These are phyloP conservation scores for Mortierella sp. DNA, from an alignment of 371 early-diverging fungal species.

Conservation along the genomic window DNA sequence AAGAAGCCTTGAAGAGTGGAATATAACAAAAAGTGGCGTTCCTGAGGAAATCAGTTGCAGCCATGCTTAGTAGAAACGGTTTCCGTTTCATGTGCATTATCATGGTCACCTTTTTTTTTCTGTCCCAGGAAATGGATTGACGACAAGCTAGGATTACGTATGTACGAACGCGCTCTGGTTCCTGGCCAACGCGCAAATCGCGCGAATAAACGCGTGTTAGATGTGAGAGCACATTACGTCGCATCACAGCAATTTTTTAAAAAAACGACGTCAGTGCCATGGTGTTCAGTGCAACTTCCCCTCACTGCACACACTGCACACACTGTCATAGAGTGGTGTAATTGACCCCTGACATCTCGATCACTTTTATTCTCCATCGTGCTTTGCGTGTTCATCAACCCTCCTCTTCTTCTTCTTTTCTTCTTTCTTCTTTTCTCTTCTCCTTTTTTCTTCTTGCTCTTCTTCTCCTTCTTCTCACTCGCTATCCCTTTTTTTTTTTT, in stretches of 20 bases:
- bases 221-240: constrained; percentile 1
- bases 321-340: too few relatives aligned
- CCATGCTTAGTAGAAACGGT: neutral
- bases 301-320: too few relatives aligned
- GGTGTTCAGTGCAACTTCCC: too few relatives aligned
- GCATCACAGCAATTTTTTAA: neutral
- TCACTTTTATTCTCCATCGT: neutral
- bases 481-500: neutral
- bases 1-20: neutral
- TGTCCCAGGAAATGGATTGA: too few relatives aligned
- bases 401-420: neutral
- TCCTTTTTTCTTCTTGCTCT: neutral
- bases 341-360: neutral
- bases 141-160: too few relatives aligned
- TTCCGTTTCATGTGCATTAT: neutral
- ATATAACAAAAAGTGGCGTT: neutral
- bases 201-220: neutral
- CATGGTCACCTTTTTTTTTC: neutral
- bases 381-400: neutral
- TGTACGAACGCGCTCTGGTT: neutral
- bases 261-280: too few relatives aligned
- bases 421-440: neutral
- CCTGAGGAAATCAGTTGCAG: constrained; percentile 4
- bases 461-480: neutral
- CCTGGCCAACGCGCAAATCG: neutral